These are phyloP conservation scores for Lindgomyces ingoldianus DNA, from an alignment of 495 filamentous ascomycete genomes.

Conservation along the genomic window DNA sequence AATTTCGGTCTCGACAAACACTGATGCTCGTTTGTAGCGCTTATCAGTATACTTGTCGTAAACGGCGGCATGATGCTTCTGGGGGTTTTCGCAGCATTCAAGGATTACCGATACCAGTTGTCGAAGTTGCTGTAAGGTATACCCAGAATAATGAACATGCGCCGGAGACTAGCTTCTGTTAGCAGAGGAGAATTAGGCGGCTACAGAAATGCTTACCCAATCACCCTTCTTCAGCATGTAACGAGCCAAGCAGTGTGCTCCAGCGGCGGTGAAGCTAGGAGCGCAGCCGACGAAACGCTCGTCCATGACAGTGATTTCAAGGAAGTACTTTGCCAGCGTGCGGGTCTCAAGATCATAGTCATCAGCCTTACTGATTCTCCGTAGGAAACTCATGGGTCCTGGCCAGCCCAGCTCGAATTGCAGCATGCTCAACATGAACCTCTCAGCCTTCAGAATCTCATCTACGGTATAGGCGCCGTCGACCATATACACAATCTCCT, in stretches of 20 bases:
- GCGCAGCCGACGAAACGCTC: constrained; percentile 91
- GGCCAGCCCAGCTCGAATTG: constrained; percentile 95
- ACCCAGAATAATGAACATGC: constrained; percentile 89
- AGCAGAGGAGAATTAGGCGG: constrained; percentile 7
- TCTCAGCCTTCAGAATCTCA: constrained; percentile 95
- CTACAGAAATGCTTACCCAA: constrained; percentile 67
- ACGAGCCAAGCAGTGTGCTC: constrained; percentile 90
- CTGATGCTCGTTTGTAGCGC: constrained; percentile 78
- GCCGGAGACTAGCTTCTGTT: constrained; percentile 62
- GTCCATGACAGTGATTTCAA: constrained; percentile 96
- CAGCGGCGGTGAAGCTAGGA: constrained; percentile 87
- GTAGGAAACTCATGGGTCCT: constrained; percentile 95
- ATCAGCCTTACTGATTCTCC: constrained; percentile 96
- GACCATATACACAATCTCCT: constrained; percentile 98
- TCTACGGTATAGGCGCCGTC: constrained; percentile 84
- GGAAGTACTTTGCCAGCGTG: constrained; percentile 96
- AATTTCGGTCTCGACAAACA: constrained; percentile 75
- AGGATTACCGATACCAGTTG: constrained; percentile 73
- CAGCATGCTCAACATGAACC: constrained; percentile 96
- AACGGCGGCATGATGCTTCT: constrained; percentile 78
- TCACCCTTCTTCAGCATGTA: constrained; percentile 83
- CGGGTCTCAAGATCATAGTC: constrained; percentile 96
- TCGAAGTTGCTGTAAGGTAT: constrained; percentile 81
- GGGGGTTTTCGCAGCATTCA: constrained; percentile 82
- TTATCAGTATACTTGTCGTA: constrained; percentile 88